Conservation (phyloP, 1,139 yeast species). For the Casaregolazyma lundiana region DNA sequence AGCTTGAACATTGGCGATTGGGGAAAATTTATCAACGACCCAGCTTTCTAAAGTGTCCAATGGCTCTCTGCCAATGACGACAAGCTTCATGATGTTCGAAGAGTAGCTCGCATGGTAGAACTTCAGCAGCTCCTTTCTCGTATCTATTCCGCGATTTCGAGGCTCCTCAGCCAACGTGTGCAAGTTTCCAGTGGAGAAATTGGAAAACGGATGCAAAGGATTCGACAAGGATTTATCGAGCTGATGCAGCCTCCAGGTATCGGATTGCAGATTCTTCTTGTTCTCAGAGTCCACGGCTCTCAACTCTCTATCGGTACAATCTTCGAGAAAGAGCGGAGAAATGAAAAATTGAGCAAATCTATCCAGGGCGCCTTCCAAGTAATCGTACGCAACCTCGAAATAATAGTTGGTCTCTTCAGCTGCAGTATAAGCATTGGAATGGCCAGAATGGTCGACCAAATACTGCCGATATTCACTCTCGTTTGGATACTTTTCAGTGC, state of each 20-base stretch:
- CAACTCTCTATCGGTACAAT: constrained; percentile 87
- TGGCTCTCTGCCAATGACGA: constrained; percentile 75
- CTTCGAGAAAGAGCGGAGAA: constrained; percentile 70
- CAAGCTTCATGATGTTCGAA: constrained; percentile 80
- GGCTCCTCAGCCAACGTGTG: constrained; percentile 59
- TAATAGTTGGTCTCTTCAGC: constrained; percentile 86
- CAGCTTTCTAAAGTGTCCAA: constrained; percentile 65
- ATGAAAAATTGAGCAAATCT: constrained; percentile 91
- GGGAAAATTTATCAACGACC: constrained; percentile 65
- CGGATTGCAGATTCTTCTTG: constrained; percentile 88
- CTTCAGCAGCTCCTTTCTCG: constrained; percentile 61
- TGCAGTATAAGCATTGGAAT: constrained; percentile 81
- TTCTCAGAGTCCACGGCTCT: constrained; percentile 95
- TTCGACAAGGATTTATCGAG: constrained; percentile 72
- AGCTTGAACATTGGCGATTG: constrained; percentile 53
- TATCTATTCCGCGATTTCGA: constrained; percentile 46
- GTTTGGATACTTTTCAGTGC: constrained; percentile 86
- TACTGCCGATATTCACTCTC: constrained; percentile 85
- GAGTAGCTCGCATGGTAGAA: constrained; percentile 59
- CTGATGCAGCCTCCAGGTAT: constrained; percentile 83
- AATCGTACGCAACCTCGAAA: constrained; percentile 74
- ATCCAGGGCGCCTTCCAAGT: constrained; percentile 82
- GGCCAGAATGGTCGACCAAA: constrained; percentile 65
- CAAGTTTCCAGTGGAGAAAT: constrained; percentile 70
- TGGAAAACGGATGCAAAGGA: constrained; percentile 63